Percentiles rank a stretch among this genome's conserved stretches.
Conservation (phyloP, 2,329 filamentous ascomycete species). For the Aspergillus versicolor region DNA sequence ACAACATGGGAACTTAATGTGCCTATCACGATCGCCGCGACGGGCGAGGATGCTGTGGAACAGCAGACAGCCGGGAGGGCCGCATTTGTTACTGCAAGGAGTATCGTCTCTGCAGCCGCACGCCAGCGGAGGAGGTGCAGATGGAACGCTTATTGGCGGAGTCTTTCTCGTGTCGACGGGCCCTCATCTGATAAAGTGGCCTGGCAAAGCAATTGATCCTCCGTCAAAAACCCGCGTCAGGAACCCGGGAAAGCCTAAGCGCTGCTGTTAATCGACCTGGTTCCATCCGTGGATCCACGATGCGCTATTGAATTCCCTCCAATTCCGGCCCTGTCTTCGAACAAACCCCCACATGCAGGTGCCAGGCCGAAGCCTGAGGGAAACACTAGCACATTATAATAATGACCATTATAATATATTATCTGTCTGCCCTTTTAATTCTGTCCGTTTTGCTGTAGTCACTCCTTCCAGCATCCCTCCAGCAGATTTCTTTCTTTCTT, state of each 20-base stretch:
- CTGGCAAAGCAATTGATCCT: not conserved
- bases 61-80: not conserved
- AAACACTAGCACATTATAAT: not conserved
- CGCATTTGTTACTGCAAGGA: not conserved
- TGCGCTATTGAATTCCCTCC: slow-evolving; percentile 5
- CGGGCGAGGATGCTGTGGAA: not conserved
- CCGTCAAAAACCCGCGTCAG: not conserved
- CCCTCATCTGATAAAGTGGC: not conserved
- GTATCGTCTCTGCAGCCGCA: not conserved
- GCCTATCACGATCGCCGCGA: too few species aligned
- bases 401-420: not conserved
- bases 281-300: slow-evolving; percentile 3
- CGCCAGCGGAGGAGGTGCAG: not conserved
- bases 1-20: too few species aligned
- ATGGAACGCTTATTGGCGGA: not conserved
- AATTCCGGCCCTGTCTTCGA: not conserved
- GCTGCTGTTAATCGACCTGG: not conserved
- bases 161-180: not conserved
- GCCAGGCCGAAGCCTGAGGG: not conserved
- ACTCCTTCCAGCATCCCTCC: not conserved
- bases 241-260: not conserved
- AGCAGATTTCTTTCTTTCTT: not conserved
- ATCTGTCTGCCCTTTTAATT: not conserved
- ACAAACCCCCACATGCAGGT: not conserved
- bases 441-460: not conserved